Conservation (phyloP, 495 filamentous ascomycete species). For the Annulohypoxylon nitens region DNA sequence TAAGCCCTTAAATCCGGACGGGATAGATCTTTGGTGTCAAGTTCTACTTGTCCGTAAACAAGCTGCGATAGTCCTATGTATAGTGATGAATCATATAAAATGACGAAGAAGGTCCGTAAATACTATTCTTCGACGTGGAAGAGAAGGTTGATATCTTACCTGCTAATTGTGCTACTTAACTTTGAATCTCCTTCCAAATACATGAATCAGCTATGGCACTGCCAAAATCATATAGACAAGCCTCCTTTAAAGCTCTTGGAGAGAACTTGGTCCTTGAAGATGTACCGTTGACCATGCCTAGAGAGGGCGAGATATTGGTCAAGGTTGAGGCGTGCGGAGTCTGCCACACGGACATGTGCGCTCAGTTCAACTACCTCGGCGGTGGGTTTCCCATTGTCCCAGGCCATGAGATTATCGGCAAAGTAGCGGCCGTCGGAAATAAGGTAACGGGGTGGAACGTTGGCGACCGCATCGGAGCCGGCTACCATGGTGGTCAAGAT, state of each 20-base stretch:
- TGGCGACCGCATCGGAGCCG: slow-evolving; percentile 61
- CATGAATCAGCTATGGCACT: slow-evolving; percentile 54
- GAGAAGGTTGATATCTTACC: not conserved
- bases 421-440: slow-evolving; percentile 62
- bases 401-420: slow-evolving; percentile 65
- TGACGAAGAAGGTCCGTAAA: not conserved
- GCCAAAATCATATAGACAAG: slow-evolving; percentile 55
- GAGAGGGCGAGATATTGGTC: slow-evolving; percentile 53
- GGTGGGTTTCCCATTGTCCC: slow-evolving; percentile 63
- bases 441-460: slow-evolving; percentile 52
- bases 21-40: not conserved
- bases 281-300: slow-evolving; percentile 46
- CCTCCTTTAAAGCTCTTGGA: slow-evolving; percentile 52
- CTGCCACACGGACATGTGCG: slow-evolving; percentile 54
- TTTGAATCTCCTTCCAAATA: not conserved
- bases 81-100: not conserved
- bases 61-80: not conserved
- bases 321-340: slow-evolving; percentile 63
- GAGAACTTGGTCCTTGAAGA: slow-evolving; percentile 52
- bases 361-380: slow-evolving; percentile 52
- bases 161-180: not conserved
- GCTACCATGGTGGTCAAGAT: slow-evolving; percentile 62
- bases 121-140: not conserved
- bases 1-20: not conserved
- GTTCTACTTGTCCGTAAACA: not conserved